phyloP scores from a whole-genome alignment of 2,329 filamentous ascomycete species.

The Exutisphaerella laricina region DNA sequence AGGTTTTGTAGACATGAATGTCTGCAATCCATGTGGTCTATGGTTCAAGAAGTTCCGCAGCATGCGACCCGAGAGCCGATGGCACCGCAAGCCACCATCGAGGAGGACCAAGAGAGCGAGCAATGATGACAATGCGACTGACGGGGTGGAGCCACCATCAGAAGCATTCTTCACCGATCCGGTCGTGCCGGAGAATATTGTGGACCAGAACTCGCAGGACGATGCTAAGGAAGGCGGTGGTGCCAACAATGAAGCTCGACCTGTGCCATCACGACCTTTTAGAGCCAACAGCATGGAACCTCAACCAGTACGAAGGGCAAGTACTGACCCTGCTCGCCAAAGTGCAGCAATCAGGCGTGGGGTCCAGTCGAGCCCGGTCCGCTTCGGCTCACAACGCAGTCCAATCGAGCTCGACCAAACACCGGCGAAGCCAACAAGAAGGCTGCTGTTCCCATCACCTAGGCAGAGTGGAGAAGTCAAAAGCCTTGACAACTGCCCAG shows the following conservation, averaged over 20 bases:
- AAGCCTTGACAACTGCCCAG: slow-evolving; percentile 42
- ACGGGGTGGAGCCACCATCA: slow-evolving; percentile 29
- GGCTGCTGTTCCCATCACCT: slow-evolving; percentile 72
- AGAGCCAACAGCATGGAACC: slow-evolving; percentile 47
- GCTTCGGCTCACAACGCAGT: slow-evolving; percentile 44
- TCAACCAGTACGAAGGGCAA: slow-evolving; percentile 26
- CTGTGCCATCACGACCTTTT: slow-evolving; percentile 26
- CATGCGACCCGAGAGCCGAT: slow-evolving; percentile 77
- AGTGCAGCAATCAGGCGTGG: slow-evolving; percentile 45
- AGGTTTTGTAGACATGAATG: slow-evolving; percentile 62
- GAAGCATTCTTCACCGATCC: slow-evolving; percentile 31
- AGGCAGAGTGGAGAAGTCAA: slow-evolving; percentile 59
- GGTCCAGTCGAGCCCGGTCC: slow-evolving; percentile 57
- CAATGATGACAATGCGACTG: slow-evolving; percentile 22
- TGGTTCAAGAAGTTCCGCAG: slow-evolving; percentile 86
- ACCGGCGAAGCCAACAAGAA: slow-evolving; percentile 56
- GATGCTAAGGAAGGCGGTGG: slow-evolving; percentile 5
- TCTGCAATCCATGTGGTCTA: slow-evolving; percentile 95
- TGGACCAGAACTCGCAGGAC: slow-evolving; percentile 9
- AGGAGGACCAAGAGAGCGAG: slow-evolving; percentile 27
- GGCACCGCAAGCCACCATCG: slow-evolving; percentile 50
- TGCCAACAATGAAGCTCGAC: slow-evolving; percentile 2
- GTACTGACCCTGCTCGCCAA: slow-evolving; percentile 22
- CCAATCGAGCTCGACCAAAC: slow-evolving; percentile 51
- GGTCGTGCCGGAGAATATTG: slow-evolving; percentile 23